Evolutionary conservation across 2,329 filamentous ascomycete genomes (phyloP).

Genomic region (Pseudocercospora cruenta): DNA sequence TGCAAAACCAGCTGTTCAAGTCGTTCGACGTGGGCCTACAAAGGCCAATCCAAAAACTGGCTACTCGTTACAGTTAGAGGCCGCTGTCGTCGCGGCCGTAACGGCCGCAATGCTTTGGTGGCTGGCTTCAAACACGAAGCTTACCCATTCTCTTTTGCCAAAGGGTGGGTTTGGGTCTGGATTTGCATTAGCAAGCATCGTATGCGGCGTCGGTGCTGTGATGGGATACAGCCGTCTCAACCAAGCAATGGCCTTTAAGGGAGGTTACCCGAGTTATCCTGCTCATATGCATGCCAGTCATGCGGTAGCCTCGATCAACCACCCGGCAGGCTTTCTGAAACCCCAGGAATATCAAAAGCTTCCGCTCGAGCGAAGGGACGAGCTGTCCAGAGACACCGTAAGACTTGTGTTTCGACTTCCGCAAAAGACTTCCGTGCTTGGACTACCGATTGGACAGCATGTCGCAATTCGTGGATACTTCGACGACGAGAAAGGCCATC

Average conservation of each 20-base stretch:
- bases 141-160: background rate
- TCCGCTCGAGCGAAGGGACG: conserved; percentile 41
- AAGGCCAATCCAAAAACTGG: conserved; percentile 4
- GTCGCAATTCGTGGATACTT: conserved; percentile 36
- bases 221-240: conserved; percentile 22
- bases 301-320: conserved; percentile 20
- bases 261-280: conserved; percentile 31
- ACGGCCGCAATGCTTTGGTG: conserved; percentile 18
- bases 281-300: conserved; percentile 43
- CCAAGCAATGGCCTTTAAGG: conserved; percentile 20
- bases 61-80: conserved; percentile 12
- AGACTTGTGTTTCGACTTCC: conserved; percentile 37
- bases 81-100: conserved; percentile 14
- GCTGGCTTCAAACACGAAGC: conserved; percentile 15
- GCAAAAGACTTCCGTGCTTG: conserved; percentile 31
- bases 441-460: conserved; percentile 43
- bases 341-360: conserved; percentile 54
- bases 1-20: conserved; percentile 13
- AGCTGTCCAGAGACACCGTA: conserved; percentile 29
- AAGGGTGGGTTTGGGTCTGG: conserved; percentile 42
- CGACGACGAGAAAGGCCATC: conserved; percentile 21
- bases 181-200: conserved; percentile 41
- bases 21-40: conserved; percentile 17
- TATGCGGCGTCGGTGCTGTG: conserved; percentile 18
- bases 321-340: conserved; percentile 54